These are phyloP conservation scores for Spathaspora sp. DNA, from an alignment of 1,139 yeast species.

Conservation along the genomic window DNA sequence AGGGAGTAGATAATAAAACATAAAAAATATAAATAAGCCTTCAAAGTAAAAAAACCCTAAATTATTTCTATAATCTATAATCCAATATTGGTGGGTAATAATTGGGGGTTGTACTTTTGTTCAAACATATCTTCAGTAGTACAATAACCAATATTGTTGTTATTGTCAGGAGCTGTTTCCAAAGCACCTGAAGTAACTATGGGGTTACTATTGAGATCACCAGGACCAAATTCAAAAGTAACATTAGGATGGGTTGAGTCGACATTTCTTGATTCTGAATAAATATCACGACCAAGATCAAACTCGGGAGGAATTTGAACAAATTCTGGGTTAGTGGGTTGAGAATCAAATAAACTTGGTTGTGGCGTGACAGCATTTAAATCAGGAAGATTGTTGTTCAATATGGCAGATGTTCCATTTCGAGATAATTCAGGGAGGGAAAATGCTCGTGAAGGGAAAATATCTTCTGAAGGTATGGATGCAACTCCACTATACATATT, in stretches of 20 bases:
- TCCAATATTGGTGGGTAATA: slow-evolving; percentile 3
- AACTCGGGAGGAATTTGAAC: background rate
- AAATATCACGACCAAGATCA: background rate
- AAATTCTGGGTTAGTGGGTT: background rate
- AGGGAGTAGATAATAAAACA: background rate
- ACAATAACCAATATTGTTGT: background rate
- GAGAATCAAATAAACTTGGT: background rate
- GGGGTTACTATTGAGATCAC: background rate
- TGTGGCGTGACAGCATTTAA: background rate
- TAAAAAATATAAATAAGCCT: background rate
- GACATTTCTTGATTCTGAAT: background rate
- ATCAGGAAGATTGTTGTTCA: background rate
- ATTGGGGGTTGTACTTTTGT: slow-evolving; percentile 3
- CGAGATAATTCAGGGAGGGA: slow-evolving; percentile 31
- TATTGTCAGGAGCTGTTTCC: background rate
- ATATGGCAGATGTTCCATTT: slow-evolving; percentile 3
- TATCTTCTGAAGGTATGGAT: slow-evolving; percentile 4
- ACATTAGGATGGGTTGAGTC: background rate
- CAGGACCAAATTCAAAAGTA: background rate
- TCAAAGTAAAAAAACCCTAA: background rate
- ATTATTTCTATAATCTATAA: slow-evolving; percentile 4
- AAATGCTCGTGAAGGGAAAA: slow-evolving; percentile 20
- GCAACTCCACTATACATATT: slow-evolving; percentile 9
- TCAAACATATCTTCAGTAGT: slow-evolving; percentile 5
- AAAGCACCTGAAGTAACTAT: background rate